phyloP scores from a whole-genome alignment of 148 eudicot genomes.

The Vaccinium darrowii region DNA sequence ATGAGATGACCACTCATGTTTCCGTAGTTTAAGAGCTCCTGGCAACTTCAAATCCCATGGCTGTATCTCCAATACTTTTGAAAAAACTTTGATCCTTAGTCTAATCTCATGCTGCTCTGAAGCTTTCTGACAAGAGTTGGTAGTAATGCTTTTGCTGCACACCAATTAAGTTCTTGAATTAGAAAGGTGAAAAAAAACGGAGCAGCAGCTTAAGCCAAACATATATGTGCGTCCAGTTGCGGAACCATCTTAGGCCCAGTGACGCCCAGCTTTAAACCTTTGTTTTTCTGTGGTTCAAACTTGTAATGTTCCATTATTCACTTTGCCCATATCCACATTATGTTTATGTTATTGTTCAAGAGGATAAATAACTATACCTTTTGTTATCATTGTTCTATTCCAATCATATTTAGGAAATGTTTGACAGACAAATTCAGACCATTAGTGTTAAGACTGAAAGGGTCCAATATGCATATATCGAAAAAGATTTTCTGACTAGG shows the following conservation, averaged over 20 bases:
- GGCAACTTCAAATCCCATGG: neutral
- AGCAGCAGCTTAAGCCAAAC: neutral
- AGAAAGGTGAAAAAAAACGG: constrained; percentile 7
- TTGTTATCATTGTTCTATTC: no score
- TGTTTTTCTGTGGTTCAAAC: neutral
- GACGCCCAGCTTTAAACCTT: neutral
- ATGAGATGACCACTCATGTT: neutral
- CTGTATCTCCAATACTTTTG: neutral
- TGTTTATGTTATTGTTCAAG: neutral
- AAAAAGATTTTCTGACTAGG: neutral
- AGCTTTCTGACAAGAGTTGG: constrained; percentile 26
- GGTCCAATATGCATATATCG: neutral
- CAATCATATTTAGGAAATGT: neutral
- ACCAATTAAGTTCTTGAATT: neutral
- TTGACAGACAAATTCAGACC: neutral
- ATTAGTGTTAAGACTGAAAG: neutral
- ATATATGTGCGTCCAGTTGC: neutral
- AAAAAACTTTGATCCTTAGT: neutral
- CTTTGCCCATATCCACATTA: neutral
- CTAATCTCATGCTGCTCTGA: constrained; percentile 22
- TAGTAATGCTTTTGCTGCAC: constrained; percentile 47
- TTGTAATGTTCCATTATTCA: neutral
- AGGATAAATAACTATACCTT: neutral
- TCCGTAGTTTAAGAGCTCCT: neutral
- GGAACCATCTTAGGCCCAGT: neutral